Conservation (phyloP, 1,284 basidiomycete species). For the Lentinula novae-zelandiae region DNA sequence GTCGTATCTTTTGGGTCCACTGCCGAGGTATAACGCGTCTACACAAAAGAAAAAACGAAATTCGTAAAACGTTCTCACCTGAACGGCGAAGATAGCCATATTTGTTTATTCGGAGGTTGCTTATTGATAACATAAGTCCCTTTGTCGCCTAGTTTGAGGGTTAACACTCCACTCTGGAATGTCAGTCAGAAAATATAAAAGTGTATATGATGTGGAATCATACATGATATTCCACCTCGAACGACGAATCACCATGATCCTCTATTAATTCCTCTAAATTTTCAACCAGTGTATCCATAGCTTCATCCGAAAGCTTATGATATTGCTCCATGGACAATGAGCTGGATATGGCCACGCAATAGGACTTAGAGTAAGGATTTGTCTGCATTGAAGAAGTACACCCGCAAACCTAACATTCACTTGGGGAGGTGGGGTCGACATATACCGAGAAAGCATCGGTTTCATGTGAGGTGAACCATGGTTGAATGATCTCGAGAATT, state of each 20-base stretch:
- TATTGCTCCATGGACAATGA: constrained; percentile 68
- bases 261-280: constrained; percentile 80
- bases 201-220: constrained; percentile 24
- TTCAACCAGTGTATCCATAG: constrained; percentile 83
- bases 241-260: constrained; percentile 46
- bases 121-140: constrained; percentile 99
- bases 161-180: constrained; percentile 75
- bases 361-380: neutral
- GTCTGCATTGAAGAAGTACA: neutral
- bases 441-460: constrained; percentile 21
- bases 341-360: constrained; percentile 28
- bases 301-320: constrained; percentile 72
- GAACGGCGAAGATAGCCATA: constrained; percentile 93
- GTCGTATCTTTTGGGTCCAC: constrained; percentile 90
- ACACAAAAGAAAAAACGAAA: neutral
- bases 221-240: constrained; percentile 95
- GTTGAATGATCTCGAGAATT: neutral
- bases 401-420: constrained; percentile 40
- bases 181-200: neutral
- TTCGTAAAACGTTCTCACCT: constrained; percentile 42
- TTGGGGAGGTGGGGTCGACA: constrained; percentile 47
- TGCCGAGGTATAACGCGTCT: constrained; percentile 26
- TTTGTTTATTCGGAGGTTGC: constrained; percentile 98
- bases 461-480: neutral
- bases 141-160: constrained; percentile 74